Percentiles rank a stretch among this genome's conserved stretches.
phyloP scores from a whole-genome alignment of 2,329 filamentous ascomycete genomes.

The Trichoderma sp. region DNA sequence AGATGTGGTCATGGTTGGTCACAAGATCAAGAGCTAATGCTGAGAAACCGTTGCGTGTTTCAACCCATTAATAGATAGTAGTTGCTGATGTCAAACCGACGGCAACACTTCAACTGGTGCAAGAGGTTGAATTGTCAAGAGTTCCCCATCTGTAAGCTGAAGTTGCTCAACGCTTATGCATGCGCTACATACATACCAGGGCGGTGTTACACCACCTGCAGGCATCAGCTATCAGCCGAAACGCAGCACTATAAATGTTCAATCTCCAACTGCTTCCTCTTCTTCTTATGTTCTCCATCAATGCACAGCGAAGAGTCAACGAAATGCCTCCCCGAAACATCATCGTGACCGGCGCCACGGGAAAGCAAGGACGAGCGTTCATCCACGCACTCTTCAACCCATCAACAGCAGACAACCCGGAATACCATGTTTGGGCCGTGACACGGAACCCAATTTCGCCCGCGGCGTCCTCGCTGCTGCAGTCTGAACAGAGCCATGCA shows the following conservation, averaged over 20 bases:
- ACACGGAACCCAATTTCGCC: conserved; percentile 4
- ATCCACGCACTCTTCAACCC: conserved; percentile 16
- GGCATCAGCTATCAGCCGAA: background rate
- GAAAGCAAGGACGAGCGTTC: conserved; percentile 19
- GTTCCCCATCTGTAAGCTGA: too few relatives aligned
- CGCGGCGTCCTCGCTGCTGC: background rate
- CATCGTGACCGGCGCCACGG: conserved; percentile 24
- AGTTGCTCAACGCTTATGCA: too few relatives aligned
- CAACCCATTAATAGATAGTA: too few relatives aligned
- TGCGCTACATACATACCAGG: too few relatives aligned
- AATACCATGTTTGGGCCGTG: conserved; percentile 9
- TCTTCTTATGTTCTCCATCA: background rate
- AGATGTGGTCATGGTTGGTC: too few relatives aligned
- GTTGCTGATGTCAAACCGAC: too few relatives aligned
- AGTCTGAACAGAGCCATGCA: background rate
- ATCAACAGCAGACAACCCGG: background rate
- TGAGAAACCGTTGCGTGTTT: too few relatives aligned
- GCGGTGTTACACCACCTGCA: too few relatives aligned
- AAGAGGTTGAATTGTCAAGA: too few relatives aligned
- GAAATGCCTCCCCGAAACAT: conserved; percentile 19
- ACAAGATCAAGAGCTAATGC: too few relatives aligned
- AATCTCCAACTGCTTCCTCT: background rate
- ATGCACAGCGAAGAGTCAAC: background rate
- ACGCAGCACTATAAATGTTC: background rate
- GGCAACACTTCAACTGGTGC: too few relatives aligned